A percentile compares a stretch with the other conserved stretches of the same genome.
phyloP scores from a whole-genome alignment of 345 rosid genomes.

The Turnera subulata region DNA sequence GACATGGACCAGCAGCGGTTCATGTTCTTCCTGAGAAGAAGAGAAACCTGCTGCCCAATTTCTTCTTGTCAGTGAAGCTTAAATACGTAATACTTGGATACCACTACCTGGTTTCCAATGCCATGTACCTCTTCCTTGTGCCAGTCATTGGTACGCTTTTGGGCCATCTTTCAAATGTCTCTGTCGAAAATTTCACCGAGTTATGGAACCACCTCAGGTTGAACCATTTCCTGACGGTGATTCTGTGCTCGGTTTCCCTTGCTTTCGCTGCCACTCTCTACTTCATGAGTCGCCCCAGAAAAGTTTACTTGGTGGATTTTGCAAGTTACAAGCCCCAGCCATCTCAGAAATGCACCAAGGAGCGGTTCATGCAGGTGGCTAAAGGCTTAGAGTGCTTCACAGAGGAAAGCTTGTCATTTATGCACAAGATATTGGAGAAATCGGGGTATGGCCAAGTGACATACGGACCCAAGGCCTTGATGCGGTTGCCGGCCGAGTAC shows the following conservation, averaged over 20 bases:
- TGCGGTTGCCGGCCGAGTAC: neutral
- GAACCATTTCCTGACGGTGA: neutral
- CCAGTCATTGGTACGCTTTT: neutral
- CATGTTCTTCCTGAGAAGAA: neutral
- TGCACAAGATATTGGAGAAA: slow-evolving; percentile 13
- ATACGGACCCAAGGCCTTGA: slow-evolving; percentile 7
- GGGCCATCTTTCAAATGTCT: neutral
- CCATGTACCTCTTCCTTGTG: slow-evolving; percentile 11
- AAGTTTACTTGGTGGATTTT: slow-evolving; percentile 16
- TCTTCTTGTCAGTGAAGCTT: slow-evolving; percentile 27
- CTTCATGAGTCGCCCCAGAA: neutral
- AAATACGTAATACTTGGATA: slow-evolving; percentile 39
- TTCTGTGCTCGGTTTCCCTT: neutral
- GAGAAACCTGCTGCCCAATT: slow-evolving; percentile 23
- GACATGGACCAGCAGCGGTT: neutral
- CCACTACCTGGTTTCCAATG: slow-evolving; percentile 26
- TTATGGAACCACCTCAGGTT: slow-evolving; percentile 1
- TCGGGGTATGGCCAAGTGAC: slow-evolving; percentile 21
- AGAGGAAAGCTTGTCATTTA: slow-evolving; percentile 13
- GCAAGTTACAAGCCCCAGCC: slow-evolving; percentile 18
- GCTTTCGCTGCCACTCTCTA: neutral
- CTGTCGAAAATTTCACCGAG: neutral
- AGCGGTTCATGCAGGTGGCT: slow-evolving; percentile 1
- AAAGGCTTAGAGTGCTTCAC: neutral
- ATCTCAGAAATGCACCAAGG: neutral